phyloP scores from a whole-genome alignment of 495 filamentous ascomycete genomes.

The Daldinia vernicosa region DNA sequence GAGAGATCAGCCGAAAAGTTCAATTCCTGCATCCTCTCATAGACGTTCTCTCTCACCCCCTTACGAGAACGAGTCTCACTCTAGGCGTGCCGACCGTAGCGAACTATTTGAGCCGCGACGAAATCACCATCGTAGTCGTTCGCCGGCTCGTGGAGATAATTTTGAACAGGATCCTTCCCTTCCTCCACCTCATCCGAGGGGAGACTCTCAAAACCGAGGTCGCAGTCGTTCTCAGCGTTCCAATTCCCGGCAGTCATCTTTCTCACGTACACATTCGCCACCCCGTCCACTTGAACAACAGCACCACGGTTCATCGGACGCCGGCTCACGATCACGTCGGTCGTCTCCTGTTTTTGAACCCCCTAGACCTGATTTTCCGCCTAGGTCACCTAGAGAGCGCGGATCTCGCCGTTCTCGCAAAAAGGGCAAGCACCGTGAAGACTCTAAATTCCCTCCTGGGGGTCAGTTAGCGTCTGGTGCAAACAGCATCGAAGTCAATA shows the following conservation, averaged over 20 bases:
- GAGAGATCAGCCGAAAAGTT: slow-evolving; percentile 32
- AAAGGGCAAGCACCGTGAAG: slow-evolving; percentile 49
- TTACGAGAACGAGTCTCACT: slow-evolving; percentile 36
- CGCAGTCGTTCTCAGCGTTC: slow-evolving; percentile 42
- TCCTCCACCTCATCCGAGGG: slow-evolving; percentile 22
- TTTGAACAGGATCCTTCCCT: slow-evolving; percentile 25
- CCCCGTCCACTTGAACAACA: slow-evolving; percentile 46
- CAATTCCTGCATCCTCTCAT: slow-evolving; percentile 31
- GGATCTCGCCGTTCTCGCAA: slow-evolving; percentile 44
- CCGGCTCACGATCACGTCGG: slow-evolving; percentile 49
- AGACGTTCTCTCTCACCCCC: slow-evolving; percentile 41
- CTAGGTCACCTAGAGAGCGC: slow-evolving; percentile 44
- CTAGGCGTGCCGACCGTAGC: slow-evolving; percentile 35
- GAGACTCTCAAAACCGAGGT: slow-evolving; percentile 37
- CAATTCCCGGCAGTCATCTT: slow-evolving; percentile 47
- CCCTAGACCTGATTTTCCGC: slow-evolving; percentile 44
- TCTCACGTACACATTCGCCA: slow-evolving; percentile 50
- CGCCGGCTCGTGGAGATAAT: slow-evolving; percentile 42
- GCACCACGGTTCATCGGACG: slow-evolving; percentile 49
- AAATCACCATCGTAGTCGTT: slow-evolving; percentile 45
- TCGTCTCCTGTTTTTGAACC: slow-evolving; percentile 46
- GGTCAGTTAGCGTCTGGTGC: slow-evolving; percentile 55
- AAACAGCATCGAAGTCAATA: slow-evolving; percentile 59
- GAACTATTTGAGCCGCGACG: slow-evolving; percentile 32
- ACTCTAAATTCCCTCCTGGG: slow-evolving; percentile 39